Conservation (phyloP, 495 filamentous ascomycete species). For the Hypomontagnella submonticulosa region DNA sequence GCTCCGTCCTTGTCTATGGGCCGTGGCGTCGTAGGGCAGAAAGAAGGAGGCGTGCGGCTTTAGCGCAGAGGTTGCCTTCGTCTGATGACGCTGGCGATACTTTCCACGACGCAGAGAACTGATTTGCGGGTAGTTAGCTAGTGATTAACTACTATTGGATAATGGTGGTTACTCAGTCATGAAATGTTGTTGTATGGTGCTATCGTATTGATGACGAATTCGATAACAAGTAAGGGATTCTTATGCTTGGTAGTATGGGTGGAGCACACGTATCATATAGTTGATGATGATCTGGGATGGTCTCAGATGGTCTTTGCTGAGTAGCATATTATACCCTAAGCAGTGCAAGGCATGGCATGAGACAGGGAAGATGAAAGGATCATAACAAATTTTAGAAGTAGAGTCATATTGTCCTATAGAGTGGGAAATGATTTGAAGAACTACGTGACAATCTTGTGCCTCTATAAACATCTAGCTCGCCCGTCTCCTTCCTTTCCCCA, state of each 20-base stretch:
- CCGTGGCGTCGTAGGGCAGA: constrained; percentile 73
- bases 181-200: neutral
- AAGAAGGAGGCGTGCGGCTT: constrained; percentile 17
- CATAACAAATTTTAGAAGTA: neutral
- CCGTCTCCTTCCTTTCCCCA: neutral
- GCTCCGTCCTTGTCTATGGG: constrained; percentile 77
- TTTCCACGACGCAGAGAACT: constrained; percentile 32
- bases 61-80: constrained; percentile 19
- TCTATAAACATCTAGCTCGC: constrained; percentile 14
- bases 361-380: no score
- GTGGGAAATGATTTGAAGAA: constrained; percentile 6
- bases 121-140: neutral
- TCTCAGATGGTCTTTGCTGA: no score
- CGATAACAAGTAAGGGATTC: no score
- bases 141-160: neutral
- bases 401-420: constrained; percentile 6
- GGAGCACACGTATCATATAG: no score
- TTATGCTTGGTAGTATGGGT: no score
- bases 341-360: no score
- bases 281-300: no score
- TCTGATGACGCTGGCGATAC: constrained; percentile 25
- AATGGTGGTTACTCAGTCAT: neutral
- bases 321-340: no score
- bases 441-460: constrained; percentile 26
- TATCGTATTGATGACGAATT: neutral